Evolutionary conservation across 495 filamentous ascomycete genomes (phyloP), one percentile per base, ranked within the genome.

Genomic region (Oidiodendron maius): DNA sequence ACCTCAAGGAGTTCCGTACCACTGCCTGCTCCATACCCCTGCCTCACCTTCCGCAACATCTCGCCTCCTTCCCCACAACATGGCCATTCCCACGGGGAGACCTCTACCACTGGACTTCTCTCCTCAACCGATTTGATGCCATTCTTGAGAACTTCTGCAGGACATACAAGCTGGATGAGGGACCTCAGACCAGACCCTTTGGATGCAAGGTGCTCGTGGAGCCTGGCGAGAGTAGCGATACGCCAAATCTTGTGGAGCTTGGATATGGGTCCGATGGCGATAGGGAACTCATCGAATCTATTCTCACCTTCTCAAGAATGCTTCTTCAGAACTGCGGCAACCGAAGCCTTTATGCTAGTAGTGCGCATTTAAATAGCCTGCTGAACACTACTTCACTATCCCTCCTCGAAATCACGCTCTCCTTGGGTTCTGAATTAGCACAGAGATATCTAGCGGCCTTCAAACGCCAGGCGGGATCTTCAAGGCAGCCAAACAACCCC

Each of bases 11-110:
- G 20, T 97, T 89, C 56, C 80, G 96, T 53, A 64, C 76, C 36
- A 72, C 71, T 55, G 81, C 83, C 21, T 80, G 76, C 39, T 77
- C 74, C n/a, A 68, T 82, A 57, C 77, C 89, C 13, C 67, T 96
- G 55, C 76, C 81, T 55, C 76, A 87, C 53, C 76, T 99, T 57
- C 87, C 90, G 46, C 64, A 75, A 46, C 78, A 86, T 56, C 83
- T 99, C 42, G 69, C 72, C 52, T 78, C 76, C 54, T 96, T 97
- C 64, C 89, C 91, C 52, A 77, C 78, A 46, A 74, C 81, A 77
- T 97, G 91, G 94, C 87, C 87, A 21, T 96, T 96, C 59, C 91
- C 91, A n/a, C 78, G 93, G 63, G 94, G 94, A 39, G 94, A 99
- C 58, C 73, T 97, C 36, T 97, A 97, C 60, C 90, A 99, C 72